Evolutionary conservation across 1,284 basidiomycete species (phyloP), one percentile per base, ranked within the genome.

Genomic region (Sutorius eximius): DNA sequence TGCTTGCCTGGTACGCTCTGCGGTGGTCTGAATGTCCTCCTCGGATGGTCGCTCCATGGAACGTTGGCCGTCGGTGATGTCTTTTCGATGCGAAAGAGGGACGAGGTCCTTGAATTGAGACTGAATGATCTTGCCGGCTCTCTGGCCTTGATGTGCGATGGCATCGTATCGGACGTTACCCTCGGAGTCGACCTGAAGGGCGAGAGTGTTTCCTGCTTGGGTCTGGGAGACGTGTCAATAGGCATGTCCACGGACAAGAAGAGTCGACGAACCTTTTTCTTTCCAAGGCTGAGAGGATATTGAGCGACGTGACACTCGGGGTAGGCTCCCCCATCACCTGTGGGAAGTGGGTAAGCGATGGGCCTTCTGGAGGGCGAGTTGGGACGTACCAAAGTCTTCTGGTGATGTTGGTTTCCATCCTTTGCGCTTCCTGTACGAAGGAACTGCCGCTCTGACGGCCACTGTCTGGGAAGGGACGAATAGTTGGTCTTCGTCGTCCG

Each of bases 261-360:
- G 32, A 18, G 11, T 5, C 2, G 30, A 44, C 46, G 29, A 24
- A 71, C 93, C 85, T 94, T 94, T 82, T 96, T 97, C 72, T 86
- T 85, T 50, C 96, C 96, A 84, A 99, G 89, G 59, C 95, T 93
- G 61, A 98, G 73, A 8, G 96, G 96, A 75, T 98, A 99, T 71
- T 99, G 96, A 12, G 96, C 96, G 53, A 97, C 78, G 79, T 96
- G 95, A 71, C 95, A 98, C 77, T 99, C 96, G 1, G 97, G 96
- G 74, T 92, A 99, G 51, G 95, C 83, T 62, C 96, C 96, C 61
- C 96, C 96, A 67, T 95, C 93, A 48, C 86, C 89, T 90, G 61
- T 38, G 55, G 24, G 16, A 32, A 41, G 36, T 42, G 40, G 42
- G 46, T 41, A 33, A 57, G 46, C 15, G 24, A 30, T 30, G 34